Percentiles rank a stretch among this genome's conserved stretches.
These are phyloP conservation scores for Lunularia cruciata DNA, from an alignment of 225 moss, liverwort and hornwort genomes.

Conservation along the genomic window DNA sequence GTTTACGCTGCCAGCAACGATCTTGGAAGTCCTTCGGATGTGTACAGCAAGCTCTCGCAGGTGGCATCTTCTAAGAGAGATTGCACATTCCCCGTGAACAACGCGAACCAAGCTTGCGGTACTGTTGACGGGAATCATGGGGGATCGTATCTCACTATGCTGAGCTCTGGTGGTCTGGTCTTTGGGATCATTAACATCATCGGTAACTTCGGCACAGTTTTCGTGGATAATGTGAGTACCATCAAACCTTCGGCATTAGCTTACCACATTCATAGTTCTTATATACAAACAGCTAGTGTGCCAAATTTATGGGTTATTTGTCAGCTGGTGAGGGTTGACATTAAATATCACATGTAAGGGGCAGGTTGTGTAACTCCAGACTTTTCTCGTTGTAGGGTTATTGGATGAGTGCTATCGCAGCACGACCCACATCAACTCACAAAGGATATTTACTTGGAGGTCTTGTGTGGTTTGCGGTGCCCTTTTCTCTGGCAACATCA, in stretches of 20 bases:
- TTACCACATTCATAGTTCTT: too few relatives aligned
- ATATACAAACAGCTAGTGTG: too few relatives aligned
- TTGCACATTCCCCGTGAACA: conserved; percentile 54
- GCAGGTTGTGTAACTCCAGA: neutral
- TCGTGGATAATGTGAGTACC: conserved; percentile 72
- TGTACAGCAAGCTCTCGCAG: conserved; percentile 34
- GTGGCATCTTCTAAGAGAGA: conserved; percentile 32
- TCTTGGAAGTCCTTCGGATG: conserved; percentile 64
- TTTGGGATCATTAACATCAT: conserved; percentile 93
- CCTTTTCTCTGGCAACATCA: conserved; percentile 80
- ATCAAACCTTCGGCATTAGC: too few relatives aligned
- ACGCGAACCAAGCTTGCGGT: conserved; percentile 58
- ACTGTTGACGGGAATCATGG: conserved; percentile 59
- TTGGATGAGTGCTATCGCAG: conserved; percentile 86
- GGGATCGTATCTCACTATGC: conserved; percentile 88
- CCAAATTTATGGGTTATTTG: neutral
- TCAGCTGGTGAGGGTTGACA: too few relatives aligned
- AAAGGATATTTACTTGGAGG: conserved; percentile 84
- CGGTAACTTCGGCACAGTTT: conserved; percentile 92
- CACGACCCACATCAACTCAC: conserved; percentile 70
- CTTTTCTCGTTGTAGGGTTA: conserved; percentile 47
- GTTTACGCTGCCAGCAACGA: conserved; percentile 67
- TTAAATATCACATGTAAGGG: too few relatives aligned
- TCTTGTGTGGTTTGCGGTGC: conserved; percentile 82
- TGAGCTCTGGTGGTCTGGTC: conserved; percentile 73